Conservation (phyloP, 129 eudicot species). For the Scalesia atractyloides region DNA sequence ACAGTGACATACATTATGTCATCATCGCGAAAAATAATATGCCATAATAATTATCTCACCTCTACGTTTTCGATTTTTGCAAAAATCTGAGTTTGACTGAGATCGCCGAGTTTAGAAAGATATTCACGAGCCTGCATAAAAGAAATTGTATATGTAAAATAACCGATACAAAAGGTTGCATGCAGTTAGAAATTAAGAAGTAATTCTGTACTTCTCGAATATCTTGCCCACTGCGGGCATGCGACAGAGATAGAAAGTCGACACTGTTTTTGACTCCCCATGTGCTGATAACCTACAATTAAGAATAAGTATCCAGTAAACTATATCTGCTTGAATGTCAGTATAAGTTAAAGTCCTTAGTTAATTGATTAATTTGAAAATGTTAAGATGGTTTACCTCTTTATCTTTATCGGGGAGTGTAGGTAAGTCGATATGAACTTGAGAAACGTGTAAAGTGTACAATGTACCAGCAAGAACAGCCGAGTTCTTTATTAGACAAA, state of each 20-base stretch:
- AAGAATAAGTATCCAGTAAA: constrained; percentile 24
- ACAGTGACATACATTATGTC: not conserved
- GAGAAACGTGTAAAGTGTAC: constrained; percentile 88
- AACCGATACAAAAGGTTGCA: not conserved
- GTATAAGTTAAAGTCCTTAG: not conserved
- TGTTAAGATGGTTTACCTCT: constrained; percentile 46
- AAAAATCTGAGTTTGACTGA: constrained; percentile 72
- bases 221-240: constrained; percentile 79
- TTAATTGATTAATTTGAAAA: not conserved
- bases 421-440: constrained; percentile 74
- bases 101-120: constrained; percentile 70
- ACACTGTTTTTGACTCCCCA: constrained; percentile 86
- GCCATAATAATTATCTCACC: constrained; percentile 43
- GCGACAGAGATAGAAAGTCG: constrained; percentile 85
- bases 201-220: constrained; percentile 59
- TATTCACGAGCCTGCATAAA: constrained; percentile 69
- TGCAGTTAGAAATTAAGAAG: not conserved
- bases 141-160: not conserved
- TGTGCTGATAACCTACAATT: constrained; percentile 70
- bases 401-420: constrained; percentile 88
- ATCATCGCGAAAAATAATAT: not conserved
- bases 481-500: constrained; percentile 80
- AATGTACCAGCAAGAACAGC: constrained; percentile 76
- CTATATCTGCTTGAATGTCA: not conserved
- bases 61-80: constrained; percentile 88